Conservation (phyloP, 2,329 filamentous ascomycete species). For the Claviceps purpurea region DNA sequence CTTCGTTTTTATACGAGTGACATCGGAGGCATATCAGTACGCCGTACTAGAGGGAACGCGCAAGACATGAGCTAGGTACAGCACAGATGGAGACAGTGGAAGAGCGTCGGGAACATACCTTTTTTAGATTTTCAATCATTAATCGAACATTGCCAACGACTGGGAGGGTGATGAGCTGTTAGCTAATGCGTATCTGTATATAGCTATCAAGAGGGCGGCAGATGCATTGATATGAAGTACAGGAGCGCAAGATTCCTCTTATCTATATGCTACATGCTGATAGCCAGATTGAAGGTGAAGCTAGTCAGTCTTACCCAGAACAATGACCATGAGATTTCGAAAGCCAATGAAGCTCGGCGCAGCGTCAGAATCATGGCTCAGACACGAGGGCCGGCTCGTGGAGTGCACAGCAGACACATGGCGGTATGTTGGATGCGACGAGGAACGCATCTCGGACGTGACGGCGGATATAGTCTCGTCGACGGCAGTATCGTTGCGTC, state of each 20-base stretch:
- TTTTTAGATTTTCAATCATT: slow-evolving; percentile 94
- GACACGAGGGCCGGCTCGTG: slow-evolving; percentile 55
- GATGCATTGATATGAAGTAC: too few species aligned
- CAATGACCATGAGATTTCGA: slow-evolving; percentile 89
- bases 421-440: slow-evolving; percentile 55
- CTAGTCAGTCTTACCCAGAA: slow-evolving; percentile 49
- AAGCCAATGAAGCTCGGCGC: slow-evolving; percentile 86
- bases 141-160: slow-evolving; percentile 88
- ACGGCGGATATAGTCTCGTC: slow-evolving; percentile 12
- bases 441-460: slow-evolving; percentile 11
- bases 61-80: background rate
- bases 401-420: slow-evolving; percentile 85
- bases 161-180: slow-evolving; percentile 18
- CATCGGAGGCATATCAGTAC: slow-evolving; percentile 85
- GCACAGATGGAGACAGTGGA: background rate
- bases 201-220: too few species aligned
- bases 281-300: too few species aligned
- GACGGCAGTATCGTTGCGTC: slow-evolving; percentile 11
- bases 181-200: too few species aligned
- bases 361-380: slow-evolving; percentile 67
- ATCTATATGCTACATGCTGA: too few species aligned
- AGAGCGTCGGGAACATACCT: slow-evolving; percentile 36
- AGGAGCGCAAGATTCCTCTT: too few species aligned
- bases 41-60: slow-evolving; percentile 54
- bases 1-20: slow-evolving; percentile 71